Evolutionary conservation across 2,329 filamentous ascomycete species (phyloP), one percentile per base, ranked within the genome.

Genomic region (Penicillium expansum): DNA sequence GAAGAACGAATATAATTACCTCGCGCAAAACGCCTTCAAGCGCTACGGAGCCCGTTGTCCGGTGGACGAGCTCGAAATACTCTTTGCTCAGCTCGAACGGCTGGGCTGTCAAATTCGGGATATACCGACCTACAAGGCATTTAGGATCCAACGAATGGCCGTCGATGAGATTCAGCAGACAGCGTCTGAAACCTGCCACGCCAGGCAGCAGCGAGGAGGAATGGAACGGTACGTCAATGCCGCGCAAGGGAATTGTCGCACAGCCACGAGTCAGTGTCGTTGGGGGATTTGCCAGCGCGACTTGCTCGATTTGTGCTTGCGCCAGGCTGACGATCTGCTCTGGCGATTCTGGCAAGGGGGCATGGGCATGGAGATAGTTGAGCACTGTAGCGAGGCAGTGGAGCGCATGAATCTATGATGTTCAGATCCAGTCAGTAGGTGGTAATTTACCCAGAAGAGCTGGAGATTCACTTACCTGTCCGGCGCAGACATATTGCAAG

Each of bases 201-300:
- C 47, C 47, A 32, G 30, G n/a, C 13, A 30, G 47, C 35, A 49
- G 47, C 33, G 33, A 32, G 20, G 47, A 30, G 14, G 89, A 93
- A 83, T 97, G 93, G 88, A 97, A 97, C 33, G 93, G 93, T 71
- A 97, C 93, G 69, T 97, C 47, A 20, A 49, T 93, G 56, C 93
- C 93, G 70, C 89, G 90, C 59, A 97, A 88, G 39, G 93, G 93
- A 66, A 97, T 96, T 11, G 92, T 96, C 29, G 93, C 93, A 70
- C 93, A 94, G 18, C 93, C 93, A 65, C 92, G 90, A 37, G 33
- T 37, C 33, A 37, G 33, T 37, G 33, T 37, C 81, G 96, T 85
- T 42, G 97, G 86, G 64, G 94, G 90, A 50, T 97, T 77, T 27
- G 93, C 93, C 69, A 83, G 82, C 96, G 72, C 85, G 82, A 49